Percentiles rank a stretch among this genome's conserved stretches.
These are phyloP conservation scores for Polytrichum formosum DNA, from an alignment of 225 moss, liverwort and hornwort genomes.

Conservation along the genomic window DNA sequence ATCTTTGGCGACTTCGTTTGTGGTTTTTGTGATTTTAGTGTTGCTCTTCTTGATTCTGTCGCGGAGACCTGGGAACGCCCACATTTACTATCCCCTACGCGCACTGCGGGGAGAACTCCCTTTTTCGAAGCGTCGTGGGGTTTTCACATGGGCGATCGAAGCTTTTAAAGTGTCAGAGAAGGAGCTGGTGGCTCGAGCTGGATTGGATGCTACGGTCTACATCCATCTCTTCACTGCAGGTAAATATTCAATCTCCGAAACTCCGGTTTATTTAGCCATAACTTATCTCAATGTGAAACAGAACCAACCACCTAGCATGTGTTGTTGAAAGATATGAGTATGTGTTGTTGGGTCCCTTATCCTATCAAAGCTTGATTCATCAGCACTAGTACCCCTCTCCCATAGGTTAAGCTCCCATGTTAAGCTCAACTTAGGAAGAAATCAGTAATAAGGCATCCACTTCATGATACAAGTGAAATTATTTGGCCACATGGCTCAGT, in stretches of 20 bases:
- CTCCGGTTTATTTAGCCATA: too few species aligned
- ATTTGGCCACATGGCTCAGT: too few species aligned
- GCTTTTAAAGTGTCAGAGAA: conserved; percentile 48
- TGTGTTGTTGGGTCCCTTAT: too few species aligned
- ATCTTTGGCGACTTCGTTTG: conserved; percentile 51
- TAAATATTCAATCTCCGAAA: conserved; percentile 8
- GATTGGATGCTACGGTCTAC: conserved; percentile 83
- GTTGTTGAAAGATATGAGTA: too few species aligned
- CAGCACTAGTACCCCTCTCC: too few species aligned
- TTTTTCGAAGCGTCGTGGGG: conserved; percentile 23
- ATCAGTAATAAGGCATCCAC: too few species aligned
- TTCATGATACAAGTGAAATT: too few species aligned
- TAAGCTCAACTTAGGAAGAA: too few species aligned
- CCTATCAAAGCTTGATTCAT: too few species aligned
- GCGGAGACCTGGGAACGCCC: conserved; percentile 45
- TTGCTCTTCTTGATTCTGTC: conserved; percentile 43
- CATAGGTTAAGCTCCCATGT: too few species aligned
- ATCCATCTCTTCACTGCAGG: conserved; percentile 70
- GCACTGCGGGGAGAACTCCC: conserved; percentile 33
- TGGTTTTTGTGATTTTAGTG: conserved; percentile 44
- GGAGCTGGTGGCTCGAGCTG: conserved; percentile 46
- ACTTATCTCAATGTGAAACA: too few species aligned
- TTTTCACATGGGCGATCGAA: conserved; percentile 53
- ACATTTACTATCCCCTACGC: conserved; percentile 67
- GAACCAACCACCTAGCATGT: too few species aligned